Evolutionary conservation across 2,329 filamentous ascomycete species (phyloP).

Genomic region (Neurospora sp.): DNA sequence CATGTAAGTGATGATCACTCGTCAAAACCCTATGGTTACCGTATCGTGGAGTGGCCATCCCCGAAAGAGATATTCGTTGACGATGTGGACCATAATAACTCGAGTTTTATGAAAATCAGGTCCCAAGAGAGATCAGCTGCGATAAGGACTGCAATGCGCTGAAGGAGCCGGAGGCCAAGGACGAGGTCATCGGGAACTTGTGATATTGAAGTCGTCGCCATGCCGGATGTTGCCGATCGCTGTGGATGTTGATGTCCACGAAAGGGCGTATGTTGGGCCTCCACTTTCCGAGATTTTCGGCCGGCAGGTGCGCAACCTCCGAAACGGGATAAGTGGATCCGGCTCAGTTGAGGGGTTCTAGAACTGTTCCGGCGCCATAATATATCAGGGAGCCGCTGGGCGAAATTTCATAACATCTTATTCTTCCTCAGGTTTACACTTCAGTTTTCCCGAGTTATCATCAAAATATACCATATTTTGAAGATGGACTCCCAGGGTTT

Average conservation of each 20-base stretch:
- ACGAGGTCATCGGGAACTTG: neutral
- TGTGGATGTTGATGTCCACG: neutral
- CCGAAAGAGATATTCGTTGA: neutral
- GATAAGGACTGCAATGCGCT: constrained; percentile 3
- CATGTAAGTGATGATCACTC: neutral
- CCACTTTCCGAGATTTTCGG: neutral
- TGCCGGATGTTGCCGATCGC: neutral
- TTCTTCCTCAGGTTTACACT: neutral
- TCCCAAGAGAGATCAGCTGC: constrained; percentile 1
- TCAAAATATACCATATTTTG: neutral
- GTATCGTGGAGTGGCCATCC: neutral
- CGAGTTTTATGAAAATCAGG: neutral
- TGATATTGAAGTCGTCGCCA: neutral
- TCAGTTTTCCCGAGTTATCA: neutral
- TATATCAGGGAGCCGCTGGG: neutral
- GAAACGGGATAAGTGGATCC: neutral
- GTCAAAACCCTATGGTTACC: neutral
- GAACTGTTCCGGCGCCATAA: neutral
- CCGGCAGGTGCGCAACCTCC: neutral
- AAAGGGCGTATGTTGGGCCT: neutral
- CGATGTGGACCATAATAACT: neutral
- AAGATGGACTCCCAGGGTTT: constrained; percentile 17
- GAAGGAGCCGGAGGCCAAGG: neutral
- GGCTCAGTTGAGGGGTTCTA: neutral
- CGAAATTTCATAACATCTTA: neutral